Evolutionary conservation across 208 protist species (phyloP).

Genomic region (Crithidia brevicula): DNA sequence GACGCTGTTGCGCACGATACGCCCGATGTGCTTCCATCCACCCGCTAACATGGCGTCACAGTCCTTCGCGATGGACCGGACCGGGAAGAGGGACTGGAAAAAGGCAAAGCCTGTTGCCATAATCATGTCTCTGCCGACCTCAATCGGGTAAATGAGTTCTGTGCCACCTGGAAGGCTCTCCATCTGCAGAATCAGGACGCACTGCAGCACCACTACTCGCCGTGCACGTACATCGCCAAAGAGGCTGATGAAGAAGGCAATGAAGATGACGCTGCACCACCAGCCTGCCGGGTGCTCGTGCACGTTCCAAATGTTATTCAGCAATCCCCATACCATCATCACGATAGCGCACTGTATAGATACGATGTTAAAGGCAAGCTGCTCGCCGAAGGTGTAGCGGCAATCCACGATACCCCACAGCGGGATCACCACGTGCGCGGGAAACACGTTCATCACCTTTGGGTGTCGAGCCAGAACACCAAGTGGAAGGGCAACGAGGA

Average conservation of each 20-base stretch:
- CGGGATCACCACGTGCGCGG: conserved; percentile 36
- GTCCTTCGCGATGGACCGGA: conserved; percentile 35
- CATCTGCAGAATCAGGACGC: conserved; percentile 62
- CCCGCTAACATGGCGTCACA: conserved; percentile 39
- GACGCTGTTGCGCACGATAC: conserved; percentile 35
- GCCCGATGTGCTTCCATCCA: conserved; percentile 33
- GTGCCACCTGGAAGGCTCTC: conserved; percentile 35
- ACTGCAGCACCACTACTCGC: conserved; percentile 50
- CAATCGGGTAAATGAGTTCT: conserved; percentile 32
- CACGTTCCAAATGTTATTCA: conserved; percentile 44
- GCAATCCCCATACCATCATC: conserved; percentile 39
- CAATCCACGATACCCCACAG: conserved; percentile 50
- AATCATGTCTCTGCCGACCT: conserved; percentile 51
- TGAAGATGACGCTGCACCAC: conserved; percentile 64
- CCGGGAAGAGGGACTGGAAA: conserved; percentile 48
- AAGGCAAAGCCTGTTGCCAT: conserved; percentile 42
- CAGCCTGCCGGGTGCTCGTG: conserved; percentile 39
- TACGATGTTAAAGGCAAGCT: conserved; percentile 35
- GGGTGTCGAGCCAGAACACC: conserved; percentile 37
- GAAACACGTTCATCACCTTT: conserved; percentile 34
- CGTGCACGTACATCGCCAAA: conserved; percentile 58
- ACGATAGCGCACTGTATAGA: conserved; percentile 30
- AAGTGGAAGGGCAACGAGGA: conserved; percentile 52
- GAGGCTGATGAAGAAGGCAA: conserved; percentile 40
- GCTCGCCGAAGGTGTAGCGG: conserved; percentile 56